Conservation (phyloP, 257 asterid genomes). For the Ocimum tenuiflorum region DNA sequence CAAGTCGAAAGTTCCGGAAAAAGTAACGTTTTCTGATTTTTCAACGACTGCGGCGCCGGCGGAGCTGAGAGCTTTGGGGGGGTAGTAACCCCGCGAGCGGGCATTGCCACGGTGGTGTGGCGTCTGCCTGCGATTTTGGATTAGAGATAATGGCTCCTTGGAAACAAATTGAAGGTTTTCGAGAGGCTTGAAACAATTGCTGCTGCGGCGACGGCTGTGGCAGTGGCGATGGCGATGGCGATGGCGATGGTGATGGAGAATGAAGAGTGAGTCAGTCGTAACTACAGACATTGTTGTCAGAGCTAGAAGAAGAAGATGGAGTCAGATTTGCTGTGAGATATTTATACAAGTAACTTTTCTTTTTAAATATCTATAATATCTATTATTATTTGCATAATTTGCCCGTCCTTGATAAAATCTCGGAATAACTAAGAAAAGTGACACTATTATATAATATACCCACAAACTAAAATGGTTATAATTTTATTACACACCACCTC, state of each 20-base stretch:
- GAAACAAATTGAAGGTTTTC: slow-evolving; percentile 20
- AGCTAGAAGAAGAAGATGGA: slow-evolving; percentile 1
- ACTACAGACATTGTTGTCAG: slow-evolving; percentile 44
- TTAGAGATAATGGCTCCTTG: slow-evolving; percentile 20
- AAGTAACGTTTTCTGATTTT: slow-evolving; percentile 37
- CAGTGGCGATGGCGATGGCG: slow-evolving; percentile 21
- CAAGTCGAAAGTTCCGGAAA: slow-evolving; percentile 35
- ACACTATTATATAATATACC: neutral
- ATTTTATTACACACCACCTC: no score
- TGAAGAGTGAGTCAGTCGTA: slow-evolving; percentile 33
- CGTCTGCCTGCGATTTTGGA: slow-evolving; percentile 28
- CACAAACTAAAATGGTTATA: neutral
- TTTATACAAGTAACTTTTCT: neutral
- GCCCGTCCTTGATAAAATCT: neutral
- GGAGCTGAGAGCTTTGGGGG: slow-evolving; percentile 37
- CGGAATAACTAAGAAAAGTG: neutral
- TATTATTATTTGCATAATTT: neutral
- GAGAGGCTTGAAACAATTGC: slow-evolving; percentile 16
- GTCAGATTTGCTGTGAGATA: slow-evolving; percentile 3
- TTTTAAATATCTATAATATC: neutral
- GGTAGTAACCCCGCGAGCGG: slow-evolving; percentile 30
- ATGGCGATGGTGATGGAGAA: slow-evolving; percentile 19
- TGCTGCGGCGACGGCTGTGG: slow-evolving; percentile 12
- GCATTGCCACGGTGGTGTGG: slow-evolving; percentile 24
- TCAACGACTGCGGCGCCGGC: slow-evolving; percentile 42